These are phyloP conservation scores for Scutellaria baicalensis DNA, from an alignment of 257 asterid species.

Conservation along the genomic window DNA sequence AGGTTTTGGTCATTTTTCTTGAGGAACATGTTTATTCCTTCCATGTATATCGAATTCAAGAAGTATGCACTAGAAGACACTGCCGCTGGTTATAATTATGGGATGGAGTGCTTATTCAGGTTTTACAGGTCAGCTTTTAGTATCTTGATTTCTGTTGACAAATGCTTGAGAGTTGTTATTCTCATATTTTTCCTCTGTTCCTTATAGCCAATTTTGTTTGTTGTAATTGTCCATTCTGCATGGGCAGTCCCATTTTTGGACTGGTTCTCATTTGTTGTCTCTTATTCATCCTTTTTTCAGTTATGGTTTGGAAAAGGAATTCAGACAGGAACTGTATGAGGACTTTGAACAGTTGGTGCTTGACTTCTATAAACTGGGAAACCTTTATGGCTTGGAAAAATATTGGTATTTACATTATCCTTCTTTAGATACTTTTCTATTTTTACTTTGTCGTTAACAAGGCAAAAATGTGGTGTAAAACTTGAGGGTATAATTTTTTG, in stretches of 20 bases:
- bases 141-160: neutral
- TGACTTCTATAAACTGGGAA: constrained; percentile 54
- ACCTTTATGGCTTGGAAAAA: constrained; percentile 83
- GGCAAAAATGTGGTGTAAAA: neutral
- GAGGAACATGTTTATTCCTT: constrained; percentile 52
- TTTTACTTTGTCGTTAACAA: neutral
- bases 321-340: constrained; percentile 53
- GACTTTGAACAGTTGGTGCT: constrained; percentile 70
- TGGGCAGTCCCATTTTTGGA: neutral
- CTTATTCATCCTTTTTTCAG: constrained; percentile 28
- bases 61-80: constrained; percentile 82
- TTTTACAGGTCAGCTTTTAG: constrained; percentile 59
- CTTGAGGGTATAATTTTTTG: neutral
- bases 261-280: neutral
- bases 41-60: constrained; percentile 75
- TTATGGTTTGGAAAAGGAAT: constrained; percentile 84
- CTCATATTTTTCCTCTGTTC: neutral
- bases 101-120: constrained; percentile 79
- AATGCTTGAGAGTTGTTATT: neutral
- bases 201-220: neutral
- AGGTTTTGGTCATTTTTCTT: constrained; percentile 86
- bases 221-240: neutral
- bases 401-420: constrained; percentile 46
- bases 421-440: neutral
- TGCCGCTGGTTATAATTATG: constrained; percentile 69